A percentile compares a stretch with the other conserved stretches of the same genome.
phyloP scores from a whole-genome alignment of 2,329 filamentous ascomycete species.

The Lachnellula suecica region DNA sequence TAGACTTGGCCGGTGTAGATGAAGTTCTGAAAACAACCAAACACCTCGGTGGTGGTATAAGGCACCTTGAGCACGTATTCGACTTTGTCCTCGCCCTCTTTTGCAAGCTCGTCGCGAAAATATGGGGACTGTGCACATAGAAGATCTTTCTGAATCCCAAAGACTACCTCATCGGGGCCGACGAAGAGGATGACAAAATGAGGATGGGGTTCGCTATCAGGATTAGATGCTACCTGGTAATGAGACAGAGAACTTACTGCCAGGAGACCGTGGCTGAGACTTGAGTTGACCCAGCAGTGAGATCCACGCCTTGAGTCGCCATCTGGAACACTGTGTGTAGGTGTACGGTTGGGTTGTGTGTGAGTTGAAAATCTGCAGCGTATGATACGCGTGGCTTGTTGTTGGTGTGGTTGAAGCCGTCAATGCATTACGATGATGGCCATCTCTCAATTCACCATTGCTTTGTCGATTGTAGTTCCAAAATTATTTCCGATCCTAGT shows the following conservation, averaged over 20 bases:
- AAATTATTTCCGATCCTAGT: not conserved
- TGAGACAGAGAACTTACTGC: constrained; percentile 23
- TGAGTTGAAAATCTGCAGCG: not conserved
- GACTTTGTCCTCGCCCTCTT: constrained; percentile 16
- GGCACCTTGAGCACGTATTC: constrained; percentile 28
- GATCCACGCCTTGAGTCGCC: constrained; percentile 23
- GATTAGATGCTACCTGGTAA: not conserved
- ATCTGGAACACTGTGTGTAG: constrained; percentile 1
- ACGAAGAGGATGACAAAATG: constrained; percentile 30
- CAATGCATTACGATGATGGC: not conserved
- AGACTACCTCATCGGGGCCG: constrained; percentile 28
- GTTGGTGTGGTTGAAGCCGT: not conserved
- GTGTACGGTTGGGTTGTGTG: not conserved
- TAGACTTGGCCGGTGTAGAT: constrained; percentile 30
- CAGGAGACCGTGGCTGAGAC: constrained; percentile 25
- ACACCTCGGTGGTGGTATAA: constrained; percentile 23
- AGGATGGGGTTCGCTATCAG: constrained; percentile 26
- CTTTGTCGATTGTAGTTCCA: not conserved
- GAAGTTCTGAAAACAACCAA: constrained; percentile 32
- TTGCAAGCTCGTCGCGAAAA: constrained; percentile 26
- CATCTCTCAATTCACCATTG: not conserved
- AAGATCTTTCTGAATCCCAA: constrained; percentile 31
- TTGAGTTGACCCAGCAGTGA: constrained; percentile 21
- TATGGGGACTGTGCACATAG: constrained; percentile 29
- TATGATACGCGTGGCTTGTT: not conserved